Evolutionary conservation across 148 eudicot species (phyloP).

Genomic region (Diospyros kaki): DNA sequence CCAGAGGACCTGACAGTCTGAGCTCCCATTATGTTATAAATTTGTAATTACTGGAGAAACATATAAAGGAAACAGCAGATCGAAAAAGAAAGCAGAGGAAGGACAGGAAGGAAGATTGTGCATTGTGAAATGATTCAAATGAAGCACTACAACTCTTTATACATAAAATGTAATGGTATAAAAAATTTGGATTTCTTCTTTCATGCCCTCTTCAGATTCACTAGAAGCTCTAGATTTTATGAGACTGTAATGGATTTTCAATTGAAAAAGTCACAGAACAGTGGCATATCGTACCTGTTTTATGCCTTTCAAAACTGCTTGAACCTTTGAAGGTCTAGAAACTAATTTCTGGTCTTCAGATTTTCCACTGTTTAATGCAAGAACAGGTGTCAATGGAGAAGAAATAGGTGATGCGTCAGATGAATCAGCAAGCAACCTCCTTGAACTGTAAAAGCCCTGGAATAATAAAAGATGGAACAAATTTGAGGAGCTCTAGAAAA

Average conservation of each 20-base stretch:
- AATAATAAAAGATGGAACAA: conserved; percentile 9
- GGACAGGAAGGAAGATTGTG: neutral
- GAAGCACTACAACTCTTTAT: neutral
- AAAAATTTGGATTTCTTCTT: neutral
- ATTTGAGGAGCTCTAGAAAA: neutral
- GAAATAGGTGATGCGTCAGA: conserved; percentile 65
- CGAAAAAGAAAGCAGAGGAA: neutral
- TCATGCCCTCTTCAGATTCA: neutral
- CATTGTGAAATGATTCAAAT: neutral
- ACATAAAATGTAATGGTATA: neutral
- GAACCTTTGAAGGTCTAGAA: conserved; percentile 69
- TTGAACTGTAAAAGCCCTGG: conserved; percentile 65
- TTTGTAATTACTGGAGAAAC: no score
- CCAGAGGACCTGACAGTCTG: neutral
- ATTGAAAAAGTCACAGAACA: conserved; percentile 7
- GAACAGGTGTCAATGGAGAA: conserved; percentile 71
- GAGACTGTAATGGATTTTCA: neutral
- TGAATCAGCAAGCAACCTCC: conserved; percentile 56
- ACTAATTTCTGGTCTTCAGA: conserved; percentile 59
- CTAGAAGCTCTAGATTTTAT: neutral
- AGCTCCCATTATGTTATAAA: neutral
- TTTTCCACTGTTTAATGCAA: conserved; percentile 46
- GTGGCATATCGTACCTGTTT: conserved; percentile 49
- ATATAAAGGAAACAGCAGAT: no score
- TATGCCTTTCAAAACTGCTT: conserved; percentile 74